Evolutionary conservation across 192 early-diverging fungal species (phyloP).

Genomic region (Coemansia sp.): DNA sequence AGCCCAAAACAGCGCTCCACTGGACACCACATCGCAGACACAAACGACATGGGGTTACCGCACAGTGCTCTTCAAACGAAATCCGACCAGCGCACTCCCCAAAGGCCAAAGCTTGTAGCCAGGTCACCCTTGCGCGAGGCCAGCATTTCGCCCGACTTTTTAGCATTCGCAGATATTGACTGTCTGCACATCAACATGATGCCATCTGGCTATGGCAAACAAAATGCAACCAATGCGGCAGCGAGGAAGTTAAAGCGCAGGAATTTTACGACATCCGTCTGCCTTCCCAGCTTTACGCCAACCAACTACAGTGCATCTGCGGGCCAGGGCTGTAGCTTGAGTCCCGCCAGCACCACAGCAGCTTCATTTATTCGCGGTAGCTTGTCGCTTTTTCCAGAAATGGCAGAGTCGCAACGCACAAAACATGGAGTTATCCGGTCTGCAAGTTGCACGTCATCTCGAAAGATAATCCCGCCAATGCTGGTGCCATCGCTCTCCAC

Average conservation of each 20-base stretch:
- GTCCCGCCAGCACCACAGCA: not conserved
- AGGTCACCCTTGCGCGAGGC: slow-evolving; percentile 46
- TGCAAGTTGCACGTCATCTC: not conserved
- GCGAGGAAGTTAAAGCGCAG: not conserved
- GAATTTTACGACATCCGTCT: slow-evolving; percentile 5
- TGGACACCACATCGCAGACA: not conserved
- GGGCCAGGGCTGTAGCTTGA: slow-evolving; percentile 2
- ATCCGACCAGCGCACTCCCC: slow-evolving; percentile 5
- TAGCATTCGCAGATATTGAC: slow-evolving; percentile 37
- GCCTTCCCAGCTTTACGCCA: not conserved
- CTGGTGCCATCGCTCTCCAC: slow-evolving; percentile 3
- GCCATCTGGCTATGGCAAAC: not conserved
- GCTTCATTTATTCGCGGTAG: not conserved
- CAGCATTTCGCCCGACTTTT: slow-evolving; percentile 38
- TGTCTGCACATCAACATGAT: not conserved
- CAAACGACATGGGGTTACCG: not conserved
- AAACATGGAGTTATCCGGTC: not conserved
- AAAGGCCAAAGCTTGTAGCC: slow-evolving; percentile 31
- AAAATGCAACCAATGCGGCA: not conserved
- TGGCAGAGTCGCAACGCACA: not conserved
- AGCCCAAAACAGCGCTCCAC: not conserved
- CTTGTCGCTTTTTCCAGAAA: not conserved
- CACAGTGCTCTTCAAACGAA: not conserved
- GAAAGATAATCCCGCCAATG: not conserved
- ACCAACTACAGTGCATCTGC: not conserved